Percentiles rank a stretch among this genome's conserved stretches.
Evolutionary conservation across 148 eudicot species (phyloP).

Genomic region (Rhododendron williamsianum): DNA sequence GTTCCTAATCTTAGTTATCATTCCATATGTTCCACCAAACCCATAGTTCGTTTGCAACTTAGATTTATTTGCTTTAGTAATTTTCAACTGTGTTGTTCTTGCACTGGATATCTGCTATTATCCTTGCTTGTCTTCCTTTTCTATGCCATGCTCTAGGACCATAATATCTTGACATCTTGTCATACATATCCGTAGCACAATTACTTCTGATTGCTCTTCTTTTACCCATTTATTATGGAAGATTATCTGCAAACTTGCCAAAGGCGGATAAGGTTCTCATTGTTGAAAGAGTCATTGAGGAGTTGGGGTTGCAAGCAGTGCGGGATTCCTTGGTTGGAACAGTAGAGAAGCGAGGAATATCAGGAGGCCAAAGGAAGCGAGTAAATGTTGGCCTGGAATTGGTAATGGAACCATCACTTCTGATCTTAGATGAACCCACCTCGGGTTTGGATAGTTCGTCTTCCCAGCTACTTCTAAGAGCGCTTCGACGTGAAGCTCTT

Average conservation of each 20-base stretch:
- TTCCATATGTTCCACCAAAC: background rate
- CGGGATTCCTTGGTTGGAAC: constrained; percentile 45
- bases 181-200: background rate
- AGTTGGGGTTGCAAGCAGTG: constrained; percentile 38
- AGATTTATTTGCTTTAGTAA: background rate
- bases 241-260: constrained; percentile 34
- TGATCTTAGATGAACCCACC: constrained; percentile 54
- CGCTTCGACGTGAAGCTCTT: constrained; percentile 46
- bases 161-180: background rate
- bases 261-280: constrained; percentile 41
- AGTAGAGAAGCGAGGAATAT: constrained; percentile 47
- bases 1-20: background rate
- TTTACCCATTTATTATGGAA: constrained; percentile 14
- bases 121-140: background rate
- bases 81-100: background rate
- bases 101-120: background rate
- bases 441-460: constrained; percentile 51
- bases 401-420: constrained; percentile 49
- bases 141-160: background rate
- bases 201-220: background rate
- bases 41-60: background rate
- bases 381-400: constrained; percentile 51
- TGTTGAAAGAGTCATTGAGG: constrained; percentile 45
- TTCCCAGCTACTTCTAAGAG: constrained; percentile 41
- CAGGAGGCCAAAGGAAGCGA: constrained; percentile 49